phyloP scores from a whole-genome alignment of 164 flowering plant species.

The Macadamia integrifolia region DNA sequence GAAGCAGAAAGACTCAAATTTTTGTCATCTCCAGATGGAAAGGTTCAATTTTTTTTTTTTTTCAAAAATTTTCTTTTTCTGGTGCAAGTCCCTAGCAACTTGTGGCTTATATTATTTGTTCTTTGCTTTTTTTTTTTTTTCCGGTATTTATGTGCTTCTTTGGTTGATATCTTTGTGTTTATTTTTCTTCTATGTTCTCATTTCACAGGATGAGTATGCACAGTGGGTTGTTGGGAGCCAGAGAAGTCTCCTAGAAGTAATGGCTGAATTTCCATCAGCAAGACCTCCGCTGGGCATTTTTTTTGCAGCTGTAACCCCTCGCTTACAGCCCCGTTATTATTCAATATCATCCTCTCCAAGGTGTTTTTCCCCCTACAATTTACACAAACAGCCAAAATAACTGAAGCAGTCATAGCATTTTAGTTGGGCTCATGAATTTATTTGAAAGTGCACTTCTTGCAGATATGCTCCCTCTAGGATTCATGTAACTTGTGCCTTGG shows the following conservation, averaged over 20 bases:
- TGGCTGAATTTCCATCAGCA: conserved; percentile 90
- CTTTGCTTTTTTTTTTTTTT: neutral
- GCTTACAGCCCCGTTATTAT: conserved; percentile 82
- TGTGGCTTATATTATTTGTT: neutral
- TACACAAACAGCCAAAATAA: neutral
- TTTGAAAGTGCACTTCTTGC: conserved; percentile 13
- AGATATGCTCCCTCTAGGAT: conserved; percentile 58
- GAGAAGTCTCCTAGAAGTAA: conserved; percentile 87
- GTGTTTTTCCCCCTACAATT: conserved; percentile 21
- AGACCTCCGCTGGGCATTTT: conserved; percentile 96
- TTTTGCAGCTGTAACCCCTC: conserved; percentile 87
- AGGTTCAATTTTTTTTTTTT: conserved; percentile 34
- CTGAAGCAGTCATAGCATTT: neutral
- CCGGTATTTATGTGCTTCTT: conserved; percentile 19
- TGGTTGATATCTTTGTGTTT: conserved; percentile 10
- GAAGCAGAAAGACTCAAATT: conserved; percentile 69
- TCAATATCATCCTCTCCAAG: conserved; percentile 95
- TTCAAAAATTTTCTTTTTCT: neutral
- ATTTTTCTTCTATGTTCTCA: neutral
- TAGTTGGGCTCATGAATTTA: neutral
- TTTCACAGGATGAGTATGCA: conserved; percentile 72
- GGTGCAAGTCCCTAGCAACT: neutral
- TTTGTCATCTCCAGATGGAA: conserved; percentile 73
- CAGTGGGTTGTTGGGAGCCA: conserved; percentile 80
- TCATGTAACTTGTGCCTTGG: conserved; percentile 89